Evolutionary conservation across 1,284 basidiomycete species (phyloP).

Genomic region (Filobasidium uniguttulatum): DNA sequence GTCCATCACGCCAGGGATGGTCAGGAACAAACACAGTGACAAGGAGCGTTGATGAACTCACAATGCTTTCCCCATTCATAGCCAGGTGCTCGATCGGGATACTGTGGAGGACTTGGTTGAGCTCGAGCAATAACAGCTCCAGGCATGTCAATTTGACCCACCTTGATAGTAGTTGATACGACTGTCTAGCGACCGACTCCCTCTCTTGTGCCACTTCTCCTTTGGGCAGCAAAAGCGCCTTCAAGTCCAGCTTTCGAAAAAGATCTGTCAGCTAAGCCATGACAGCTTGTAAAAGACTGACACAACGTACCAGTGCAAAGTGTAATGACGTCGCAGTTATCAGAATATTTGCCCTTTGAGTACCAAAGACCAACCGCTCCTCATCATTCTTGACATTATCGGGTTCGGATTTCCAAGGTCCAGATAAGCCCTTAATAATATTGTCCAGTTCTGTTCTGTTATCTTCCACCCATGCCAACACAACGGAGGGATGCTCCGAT

Average conservation of each 20-base stretch:
- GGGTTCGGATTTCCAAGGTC: background rate
- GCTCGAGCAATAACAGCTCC: too few species aligned
- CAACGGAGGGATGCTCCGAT: conserved; percentile 8
- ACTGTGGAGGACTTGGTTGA: too few species aligned
- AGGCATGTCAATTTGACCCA: background rate
- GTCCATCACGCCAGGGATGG: background rate
- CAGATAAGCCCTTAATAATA: conserved; percentile 15
- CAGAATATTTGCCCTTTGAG: conserved; percentile 27
- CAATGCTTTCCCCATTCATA: conserved; percentile 34
- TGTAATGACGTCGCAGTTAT: conserved; percentile 34
- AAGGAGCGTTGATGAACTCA: conserved; percentile 5
- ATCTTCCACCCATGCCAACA: conserved; percentile 20
- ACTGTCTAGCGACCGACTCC: conserved; percentile 31
- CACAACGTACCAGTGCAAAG: conserved; percentile 31
- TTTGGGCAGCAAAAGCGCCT: conserved; percentile 2
- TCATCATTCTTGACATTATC: conserved; percentile 16
- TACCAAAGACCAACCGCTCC: conserved; percentile 13
- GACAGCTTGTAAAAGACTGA: conserved; percentile 4
- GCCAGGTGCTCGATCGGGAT: conserved; percentile 36
- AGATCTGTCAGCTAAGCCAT: background rate
- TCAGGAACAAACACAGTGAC: background rate
- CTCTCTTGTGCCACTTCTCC: conserved; percentile 24
- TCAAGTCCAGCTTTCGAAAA: conserved; percentile 7
- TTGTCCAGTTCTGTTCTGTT: conserved; percentile 28
- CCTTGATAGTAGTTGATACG: conserved; percentile 21